Evolutionary conservation across 2,329 filamentous ascomycete genomes (phyloP).

Genomic region (Colletotrichum somersetense): DNA sequence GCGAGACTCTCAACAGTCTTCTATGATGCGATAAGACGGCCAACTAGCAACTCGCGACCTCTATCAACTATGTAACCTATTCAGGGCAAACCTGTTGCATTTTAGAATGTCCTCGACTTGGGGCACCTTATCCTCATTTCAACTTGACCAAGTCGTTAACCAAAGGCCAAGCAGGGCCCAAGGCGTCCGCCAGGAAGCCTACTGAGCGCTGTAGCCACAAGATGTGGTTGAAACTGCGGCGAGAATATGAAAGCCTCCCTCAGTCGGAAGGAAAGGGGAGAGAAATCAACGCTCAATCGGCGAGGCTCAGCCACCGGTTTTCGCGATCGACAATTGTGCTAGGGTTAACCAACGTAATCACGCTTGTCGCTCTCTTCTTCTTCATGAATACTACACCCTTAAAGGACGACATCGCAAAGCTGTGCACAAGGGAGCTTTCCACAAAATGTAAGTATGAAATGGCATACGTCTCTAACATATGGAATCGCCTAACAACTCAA

Average conservation of each 20-base stretch:
- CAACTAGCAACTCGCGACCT: neutral
- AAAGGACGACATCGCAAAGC: fast-evolving
- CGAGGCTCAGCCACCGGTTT: neutral
- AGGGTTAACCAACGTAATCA: conserved; percentile 8
- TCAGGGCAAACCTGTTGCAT: fast-evolving
- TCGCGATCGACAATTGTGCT: conserved; percentile 5
- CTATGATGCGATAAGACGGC: neutral
- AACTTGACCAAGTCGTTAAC: too few species aligned
- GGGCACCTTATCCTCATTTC: too few species aligned
- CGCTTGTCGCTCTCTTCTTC: neutral
- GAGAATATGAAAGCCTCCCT: conserved; percentile 5
- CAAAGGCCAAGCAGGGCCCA: neutral
- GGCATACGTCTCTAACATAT: fast-evolving
- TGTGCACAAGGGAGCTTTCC: conserved; percentile 13
- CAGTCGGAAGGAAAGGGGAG: conserved; percentile 14
- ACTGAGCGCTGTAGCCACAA: neutral
- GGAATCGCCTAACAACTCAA: too few species aligned
- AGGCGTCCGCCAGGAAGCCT: too few species aligned
- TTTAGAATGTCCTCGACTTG: neutral
- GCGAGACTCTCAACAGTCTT: neutral
- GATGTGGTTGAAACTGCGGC: conserved; percentile 20
- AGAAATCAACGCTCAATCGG: neutral
- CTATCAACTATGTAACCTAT: neutral
- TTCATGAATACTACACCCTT: neutral
- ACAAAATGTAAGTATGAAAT: conserved; percentile 15